phyloP scores from a whole-genome alignment of 106 monocot genomes.

The Triglochin maritima region DNA sequence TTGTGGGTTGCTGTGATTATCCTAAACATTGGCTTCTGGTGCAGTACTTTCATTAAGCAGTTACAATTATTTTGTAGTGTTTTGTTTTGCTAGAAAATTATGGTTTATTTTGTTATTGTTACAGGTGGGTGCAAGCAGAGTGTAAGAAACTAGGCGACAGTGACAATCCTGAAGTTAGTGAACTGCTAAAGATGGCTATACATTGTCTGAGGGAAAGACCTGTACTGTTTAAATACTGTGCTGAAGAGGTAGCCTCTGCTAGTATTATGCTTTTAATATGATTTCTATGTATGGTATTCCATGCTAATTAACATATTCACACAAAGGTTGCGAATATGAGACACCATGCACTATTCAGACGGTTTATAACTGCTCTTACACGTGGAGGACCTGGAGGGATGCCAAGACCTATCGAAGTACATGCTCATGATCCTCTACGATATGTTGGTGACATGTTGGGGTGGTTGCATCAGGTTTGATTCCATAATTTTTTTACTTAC shows the following conservation, averaged over 20 bases:
- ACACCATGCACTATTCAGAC: constrained; percentile 94
- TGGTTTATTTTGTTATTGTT: constrained; percentile 1
- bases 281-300: too few species aligned
- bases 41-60: too few species aligned
- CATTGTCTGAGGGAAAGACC: constrained; percentile 86
- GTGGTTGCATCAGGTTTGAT: constrained; percentile 89
- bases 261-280: too few species aligned
- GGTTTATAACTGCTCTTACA: constrained; percentile 95
- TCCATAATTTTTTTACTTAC: neutral
- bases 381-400: constrained; percentile 95
- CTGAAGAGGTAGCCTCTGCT: constrained; percentile 65
- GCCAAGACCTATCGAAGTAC: constrained; percentile 98
- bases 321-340: constrained; percentile 95
- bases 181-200: constrained; percentile 81
- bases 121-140: constrained; percentile 98
- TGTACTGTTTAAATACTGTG: constrained; percentile 95
- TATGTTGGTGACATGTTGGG: constrained; percentile 99
- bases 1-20: too few species aligned
- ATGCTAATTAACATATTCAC: neutral
- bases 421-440: constrained; percentile 99
- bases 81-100: neutral
- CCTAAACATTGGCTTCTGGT: too few species aligned
- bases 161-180: constrained; percentile 91
- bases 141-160: constrained; percentile 90
- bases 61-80: neutral